These are phyloP conservation scores for Coniochaeta pulveracea DNA, from an alignment of 2,329 filamentous ascomycete species.

Conservation along the genomic window DNA sequence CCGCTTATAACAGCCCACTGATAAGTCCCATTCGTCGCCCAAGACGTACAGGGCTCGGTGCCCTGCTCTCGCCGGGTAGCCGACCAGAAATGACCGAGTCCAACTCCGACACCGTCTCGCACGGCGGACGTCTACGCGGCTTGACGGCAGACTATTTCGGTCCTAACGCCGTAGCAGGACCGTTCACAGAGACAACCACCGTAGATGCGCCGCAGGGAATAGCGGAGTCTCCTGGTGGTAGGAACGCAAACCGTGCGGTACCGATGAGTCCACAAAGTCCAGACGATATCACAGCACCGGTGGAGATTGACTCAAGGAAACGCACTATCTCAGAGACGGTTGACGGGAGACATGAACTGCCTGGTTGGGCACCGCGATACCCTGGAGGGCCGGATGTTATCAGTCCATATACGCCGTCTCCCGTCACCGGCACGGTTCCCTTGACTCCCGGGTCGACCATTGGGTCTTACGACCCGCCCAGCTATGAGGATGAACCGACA, in stretches of 20 bases:
- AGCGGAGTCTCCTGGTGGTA: slow-evolving; percentile 14
- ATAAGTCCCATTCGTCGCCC: not conserved
- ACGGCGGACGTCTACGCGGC: slow-evolving; percentile 17
- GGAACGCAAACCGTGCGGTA: slow-evolving; percentile 20
- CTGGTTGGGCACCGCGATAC: slow-evolving; percentile 19
- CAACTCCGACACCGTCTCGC: slow-evolving; percentile 21
- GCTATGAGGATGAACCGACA: too few species aligned
- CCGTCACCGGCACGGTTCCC: not conserved
- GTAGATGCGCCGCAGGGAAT: slow-evolving; percentile 5
- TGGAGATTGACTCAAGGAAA: slow-evolving; percentile 37
- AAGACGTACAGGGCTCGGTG: not conserved
- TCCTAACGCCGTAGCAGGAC: slow-evolving; percentile 30
- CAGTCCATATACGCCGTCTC: slow-evolving; percentile 4
- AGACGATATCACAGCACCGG: slow-evolving; percentile 35
- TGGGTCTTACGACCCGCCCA: too few species aligned
- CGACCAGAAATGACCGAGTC: slow-evolving; percentile 12
- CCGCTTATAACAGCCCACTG: slow-evolving; percentile 5
- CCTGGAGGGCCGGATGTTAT: slow-evolving; percentile 1
- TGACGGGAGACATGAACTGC: slow-evolving; percentile 29
- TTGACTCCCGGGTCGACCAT: too few species aligned
- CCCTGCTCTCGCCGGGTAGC: slow-evolving; percentile 3
- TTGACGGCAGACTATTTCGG: slow-evolving; percentile 31
- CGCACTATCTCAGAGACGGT: slow-evolving; percentile 14
- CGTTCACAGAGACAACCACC: slow-evolving; percentile 27
- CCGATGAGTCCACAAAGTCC: slow-evolving; percentile 32